These are phyloP conservation scores for Tremella fuciformis DNA, from an alignment of 768 basidiomycete species.

Conservation along the genomic window DNA sequence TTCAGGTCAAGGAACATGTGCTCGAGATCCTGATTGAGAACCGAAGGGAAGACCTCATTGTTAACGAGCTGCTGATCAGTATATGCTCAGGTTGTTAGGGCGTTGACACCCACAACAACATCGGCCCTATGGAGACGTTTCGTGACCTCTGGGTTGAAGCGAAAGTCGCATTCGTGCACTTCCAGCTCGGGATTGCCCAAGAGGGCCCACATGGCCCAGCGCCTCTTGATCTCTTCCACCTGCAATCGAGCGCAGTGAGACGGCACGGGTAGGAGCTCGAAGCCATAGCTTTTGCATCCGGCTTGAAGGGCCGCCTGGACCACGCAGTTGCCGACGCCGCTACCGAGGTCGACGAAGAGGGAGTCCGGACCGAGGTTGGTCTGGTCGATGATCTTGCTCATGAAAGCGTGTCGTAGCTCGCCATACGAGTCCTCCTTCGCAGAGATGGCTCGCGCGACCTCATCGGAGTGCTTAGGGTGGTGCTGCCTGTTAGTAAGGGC, in stretches of 20 bases:
- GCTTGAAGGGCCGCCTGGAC: constrained; percentile 75
- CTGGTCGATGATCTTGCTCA: constrained; percentile 61
- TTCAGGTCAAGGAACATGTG: constrained; percentile 92
- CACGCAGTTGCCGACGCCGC: constrained; percentile 80
- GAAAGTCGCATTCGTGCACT: constrained; percentile 82
- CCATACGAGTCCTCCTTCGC: constrained; percentile 49
- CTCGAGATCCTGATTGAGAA: constrained; percentile 75
- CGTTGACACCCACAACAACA: constrained; percentile 65
- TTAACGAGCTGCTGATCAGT: constrained; percentile 44
- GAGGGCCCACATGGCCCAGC: constrained; percentile 91
- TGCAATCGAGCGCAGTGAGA: constrained; percentile 76
- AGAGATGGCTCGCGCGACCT: constrained; percentile 52
- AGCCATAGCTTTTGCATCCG: constrained; percentile 56
- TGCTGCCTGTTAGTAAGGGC: constrained; percentile 53
- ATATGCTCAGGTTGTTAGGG: not conserved
- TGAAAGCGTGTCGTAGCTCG: constrained; percentile 55
- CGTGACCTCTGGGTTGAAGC: constrained; percentile 64
- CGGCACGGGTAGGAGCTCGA: constrained; percentile 74
- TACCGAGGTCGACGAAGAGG: constrained; percentile 78
- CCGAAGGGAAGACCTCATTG: constrained; percentile 54
- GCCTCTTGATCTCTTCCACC: constrained; percentile 66
- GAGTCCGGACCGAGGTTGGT: constrained; percentile 62
- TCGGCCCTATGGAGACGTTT: constrained; percentile 76
- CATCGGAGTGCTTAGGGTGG: constrained; percentile 87
- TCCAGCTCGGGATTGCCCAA: constrained; percentile 66